Evolutionary conservation across 495 filamentous ascomycete genomes (phyloP), one percentile per base, ranked within the genome.

Genomic region (Penicillium antarcticum): DNA sequence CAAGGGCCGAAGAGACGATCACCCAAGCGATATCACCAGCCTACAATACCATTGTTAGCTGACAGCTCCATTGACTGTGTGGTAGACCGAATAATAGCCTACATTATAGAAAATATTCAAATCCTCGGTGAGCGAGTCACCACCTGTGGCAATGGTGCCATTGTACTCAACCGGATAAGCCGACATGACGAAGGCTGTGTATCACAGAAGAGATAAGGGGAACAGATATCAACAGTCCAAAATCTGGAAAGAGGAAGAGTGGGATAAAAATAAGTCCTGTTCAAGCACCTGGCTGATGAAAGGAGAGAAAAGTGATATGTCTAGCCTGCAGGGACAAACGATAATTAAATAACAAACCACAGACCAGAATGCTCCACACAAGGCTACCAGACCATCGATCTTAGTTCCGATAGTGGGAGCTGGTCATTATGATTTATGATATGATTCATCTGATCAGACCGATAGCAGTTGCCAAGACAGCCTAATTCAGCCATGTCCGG

Each of bases 11-110:
- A 10, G 87, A 82, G 6, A 84, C 87, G 53, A 97, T 79, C 71
- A 97, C 85, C 89, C 89, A 98, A 18, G 89, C 87, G 51, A 96
- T 91, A 73, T 97, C 89, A 54, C 94, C 94, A 48, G 82, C 75
- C 86, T 96, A 48, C 35, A 33, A 26, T 23, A n/a, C 51, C 29
- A 48, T 42, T 45, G 42, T 71, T 51, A 59, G 59, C 24, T 36
- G 39, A 4, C 17, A 26, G 26, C 41, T 3, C 14, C 13, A 19
- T 2, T 19, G 8, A 5, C 13, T 8, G 18, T 19, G n/a, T 5
- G 17, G 13, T 13, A 29, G 10, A 1, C 12, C 10, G 14, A 16
- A 10, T 26, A 11, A 32, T 7, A 13, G 29, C 42, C 45, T 73
- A 91, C 88, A 77, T 87, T 77, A 68, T 94, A 95, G 70, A 79